phyloP scores from a whole-genome alignment of 2,329 filamentous ascomycete genomes.

The Xylariomycetidae sp. region DNA sequence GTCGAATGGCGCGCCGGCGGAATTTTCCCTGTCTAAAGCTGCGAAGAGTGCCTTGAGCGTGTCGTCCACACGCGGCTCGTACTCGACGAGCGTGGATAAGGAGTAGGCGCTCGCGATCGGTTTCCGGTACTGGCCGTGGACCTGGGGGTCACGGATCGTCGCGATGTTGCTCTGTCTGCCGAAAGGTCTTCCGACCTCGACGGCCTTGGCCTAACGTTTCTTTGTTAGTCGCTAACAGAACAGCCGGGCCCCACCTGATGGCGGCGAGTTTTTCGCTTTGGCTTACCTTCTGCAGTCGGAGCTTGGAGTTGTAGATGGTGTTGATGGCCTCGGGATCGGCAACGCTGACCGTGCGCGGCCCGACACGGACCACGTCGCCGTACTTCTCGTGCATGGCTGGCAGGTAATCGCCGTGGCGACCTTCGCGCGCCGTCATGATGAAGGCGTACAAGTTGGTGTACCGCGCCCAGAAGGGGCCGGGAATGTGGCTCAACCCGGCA shows the following conservation, averaged over 20 bases:
- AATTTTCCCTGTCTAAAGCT: not conserved
- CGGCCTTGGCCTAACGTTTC: no score
- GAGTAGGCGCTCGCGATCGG: conserved; percentile 4
- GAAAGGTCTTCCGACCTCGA: no score
- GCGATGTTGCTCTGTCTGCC: no score
- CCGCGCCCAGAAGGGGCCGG: conserved; percentile 3
- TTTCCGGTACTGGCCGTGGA: conserved; percentile 1
- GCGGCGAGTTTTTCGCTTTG: no score
- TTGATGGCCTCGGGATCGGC: conserved; percentile 3
- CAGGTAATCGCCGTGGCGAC: conserved; percentile 1
- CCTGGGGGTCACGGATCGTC: conserved; percentile 2
- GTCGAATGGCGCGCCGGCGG: no score
- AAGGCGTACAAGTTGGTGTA: conserved; percentile 6
- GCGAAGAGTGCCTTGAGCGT: not conserved
- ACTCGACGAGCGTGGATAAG: conserved; percentile 2
- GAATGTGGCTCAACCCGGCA: conserved; percentile 2
- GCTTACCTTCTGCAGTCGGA: conserved; percentile 2
- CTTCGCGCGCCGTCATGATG: not conserved
- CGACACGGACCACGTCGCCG: conserved; percentile 3
- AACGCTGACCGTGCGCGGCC: conserved; percentile 3
- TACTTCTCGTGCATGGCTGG: conserved; percentile 3
- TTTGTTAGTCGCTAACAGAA: no score
- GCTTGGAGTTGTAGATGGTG: conserved; percentile 1
- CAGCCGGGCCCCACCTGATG: no score
- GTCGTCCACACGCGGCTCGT: conserved; percentile 5